Base-by-base conservation (phyloP, 306 rosid species). In the Dryas alaskensis region DNA sequence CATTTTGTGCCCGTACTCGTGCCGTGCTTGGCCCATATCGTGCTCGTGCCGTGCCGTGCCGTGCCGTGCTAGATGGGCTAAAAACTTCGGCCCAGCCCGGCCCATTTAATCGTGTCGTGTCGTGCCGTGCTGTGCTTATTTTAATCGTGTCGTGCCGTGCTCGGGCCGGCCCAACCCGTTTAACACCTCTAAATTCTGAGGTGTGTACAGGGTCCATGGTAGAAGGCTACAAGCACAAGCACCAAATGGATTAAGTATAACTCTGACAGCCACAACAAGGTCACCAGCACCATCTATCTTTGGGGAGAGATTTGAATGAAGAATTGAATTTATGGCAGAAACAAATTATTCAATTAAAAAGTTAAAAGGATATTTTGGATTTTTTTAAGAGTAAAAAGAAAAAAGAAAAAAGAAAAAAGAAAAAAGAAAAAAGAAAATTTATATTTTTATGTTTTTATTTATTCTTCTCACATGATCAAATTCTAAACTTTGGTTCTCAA, bases 191-290 rank as follows among this genome's bases (percentile, higher is more conserved):
- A 22, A 22, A 22, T 22, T 22, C 22, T 60, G 31, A 10, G 37
- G 76, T 72, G 43, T 57, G 76, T 72, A 54, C 65, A 57, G 13
- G 67, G 25, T 45, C 67, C 57, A 60, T 25, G 55, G 58, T 37
- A 47, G 39, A 57, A 8, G 2, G 37, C 9, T 57, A 25, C 2
- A 31, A 31, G 37, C 8, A 57, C 13, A 31, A 22, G 57, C 44
- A 58, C 31, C 27, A 14, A 4, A 46, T 25, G 43, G 45, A 46
- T 48, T 1, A 31, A 14, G 6, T n/a, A 7, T 16, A 50, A 4
- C 14, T 58, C 55, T 25, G 76, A 72, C 27, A 25, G 22, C 43
- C 53, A 44, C 44, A 57, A 70, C 27, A 43, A 14, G 48, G 31
- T 47, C 5, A 67, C 12, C 45, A 22, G 22, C 22, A 22, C 22